Percentiles rank a stretch among this genome's conserved stretches.
phyloP scores from a whole-genome alignment of 345 rosid genomes.

The Microcos paniculata region DNA sequence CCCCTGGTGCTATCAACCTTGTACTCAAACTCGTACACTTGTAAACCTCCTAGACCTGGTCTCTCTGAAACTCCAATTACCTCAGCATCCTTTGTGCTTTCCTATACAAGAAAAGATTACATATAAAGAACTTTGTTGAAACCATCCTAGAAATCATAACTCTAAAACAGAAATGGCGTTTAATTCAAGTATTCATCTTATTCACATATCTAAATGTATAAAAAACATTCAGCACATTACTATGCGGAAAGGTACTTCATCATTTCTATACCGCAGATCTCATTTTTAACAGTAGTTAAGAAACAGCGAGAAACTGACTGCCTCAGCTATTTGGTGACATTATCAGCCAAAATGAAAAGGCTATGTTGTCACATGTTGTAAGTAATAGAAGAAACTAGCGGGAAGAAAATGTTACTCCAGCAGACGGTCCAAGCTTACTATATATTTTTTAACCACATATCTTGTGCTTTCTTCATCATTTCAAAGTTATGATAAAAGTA shows the following conservation, averaged over 20 bases:
- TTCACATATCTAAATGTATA: neutral
- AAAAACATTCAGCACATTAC: neutral
- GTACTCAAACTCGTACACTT: constrained; percentile 84
- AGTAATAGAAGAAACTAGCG: neutral
- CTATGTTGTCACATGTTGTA: neutral
- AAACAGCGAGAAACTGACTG: no score
- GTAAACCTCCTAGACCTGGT: constrained; percentile 50
- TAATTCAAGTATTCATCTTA: neutral
- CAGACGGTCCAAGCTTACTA: neutral
- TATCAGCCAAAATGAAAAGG: no score
- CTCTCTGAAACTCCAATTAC: constrained; percentile 73
- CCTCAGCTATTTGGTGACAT: no score
- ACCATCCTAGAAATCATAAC: neutral
- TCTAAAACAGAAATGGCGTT: neutral
- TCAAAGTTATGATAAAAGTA: neutral
- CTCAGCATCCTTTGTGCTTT: constrained; percentile 78
- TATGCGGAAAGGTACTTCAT: neutral
- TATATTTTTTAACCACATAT: neutral
- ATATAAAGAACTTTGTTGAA: neutral
- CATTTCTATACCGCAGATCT: neutral
- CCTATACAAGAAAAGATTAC: constrained; percentile 39
- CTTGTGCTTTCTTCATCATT: neutral
- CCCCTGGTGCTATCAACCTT: constrained; percentile 80
- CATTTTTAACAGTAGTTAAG: no score
- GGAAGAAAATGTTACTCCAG: neutral